phyloP scores from a whole-genome alignment of 805 yeast species.

The Metschnikowia noctiluminum region DNA sequence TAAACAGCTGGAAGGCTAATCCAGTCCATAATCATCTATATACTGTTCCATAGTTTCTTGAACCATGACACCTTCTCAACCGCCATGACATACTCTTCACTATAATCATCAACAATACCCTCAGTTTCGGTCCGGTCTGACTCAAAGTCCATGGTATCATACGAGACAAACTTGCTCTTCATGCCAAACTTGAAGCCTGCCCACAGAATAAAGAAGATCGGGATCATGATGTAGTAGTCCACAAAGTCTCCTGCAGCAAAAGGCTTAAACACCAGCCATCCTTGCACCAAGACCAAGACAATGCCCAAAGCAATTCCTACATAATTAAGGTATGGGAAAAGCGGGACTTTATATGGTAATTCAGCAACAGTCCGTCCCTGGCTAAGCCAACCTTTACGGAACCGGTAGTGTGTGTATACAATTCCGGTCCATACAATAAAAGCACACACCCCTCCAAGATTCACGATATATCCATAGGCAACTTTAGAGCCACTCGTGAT shows the following conservation, averaged over 20 bases:
- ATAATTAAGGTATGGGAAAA: slow-evolving; percentile 18
- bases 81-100: neutral
- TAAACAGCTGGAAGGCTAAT: too few relatives aligned
- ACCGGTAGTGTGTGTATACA: slow-evolving; percentile 18
- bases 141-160: slow-evolving; percentile 7
- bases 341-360: slow-evolving; percentile 18
- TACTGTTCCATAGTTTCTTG: slow-evolving; percentile 2
- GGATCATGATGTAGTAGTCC: slow-evolving; percentile 20
- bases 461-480: slow-evolving; percentile 20
- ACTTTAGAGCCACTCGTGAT: slow-evolving; percentile 16
- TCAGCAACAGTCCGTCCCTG: slow-evolving; percentile 15
- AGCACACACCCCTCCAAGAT: slow-evolving; percentile 20
- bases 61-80: neutral
- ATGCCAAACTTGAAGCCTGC: slow-evolving; percentile 3
- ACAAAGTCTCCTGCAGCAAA: slow-evolving; percentile 21
- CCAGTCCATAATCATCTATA: neutral
- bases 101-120: neutral
- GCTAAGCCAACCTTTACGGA: slow-evolving; percentile 21
- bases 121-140: slow-evolving; percentile 7
- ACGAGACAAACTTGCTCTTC: slow-evolving; percentile 4
- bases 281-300: slow-evolving; percentile 21
- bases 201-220: slow-evolving; percentile 7
- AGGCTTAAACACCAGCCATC: slow-evolving; percentile 23
- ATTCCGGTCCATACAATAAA: slow-evolving; percentile 25
- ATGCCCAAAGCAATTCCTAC: slow-evolving; percentile 16